These are phyloP conservation scores for Arachis stenosperma DNA, from an alignment of 306 rosid species.

Conservation along the genomic window DNA sequence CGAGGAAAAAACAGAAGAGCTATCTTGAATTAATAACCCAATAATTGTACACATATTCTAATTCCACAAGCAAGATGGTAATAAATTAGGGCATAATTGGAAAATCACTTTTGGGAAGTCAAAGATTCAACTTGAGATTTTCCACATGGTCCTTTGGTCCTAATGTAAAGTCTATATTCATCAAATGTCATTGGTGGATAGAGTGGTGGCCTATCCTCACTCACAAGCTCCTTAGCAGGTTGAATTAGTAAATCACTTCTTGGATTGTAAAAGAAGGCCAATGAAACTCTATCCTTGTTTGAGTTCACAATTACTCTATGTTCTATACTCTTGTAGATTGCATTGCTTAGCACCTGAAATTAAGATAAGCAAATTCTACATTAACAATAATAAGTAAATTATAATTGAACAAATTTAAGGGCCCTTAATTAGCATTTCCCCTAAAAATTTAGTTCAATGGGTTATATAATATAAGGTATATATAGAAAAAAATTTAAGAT, in stretches of 20 bases:
- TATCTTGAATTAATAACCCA: not conserved
- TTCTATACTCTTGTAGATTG: slow-evolving; percentile 79
- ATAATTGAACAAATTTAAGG: too few relatives aligned
- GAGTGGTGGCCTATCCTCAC: slow-evolving; percentile 58
- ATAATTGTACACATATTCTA: not conserved
- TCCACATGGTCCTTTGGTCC: slow-evolving; percentile 75
- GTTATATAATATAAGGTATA: too few relatives aligned
- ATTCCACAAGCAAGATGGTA: not conserved
- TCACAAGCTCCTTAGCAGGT: slow-evolving; percentile 67
- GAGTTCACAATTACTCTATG: slow-evolving; percentile 86
- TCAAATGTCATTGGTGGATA: slow-evolving; percentile 71
- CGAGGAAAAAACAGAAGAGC: not conserved
- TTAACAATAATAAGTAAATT: not conserved
- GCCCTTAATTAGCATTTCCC: too few relatives aligned
- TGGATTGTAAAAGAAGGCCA: slow-evolving; percentile 88
- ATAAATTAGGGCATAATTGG: slow-evolving; percentile 16
- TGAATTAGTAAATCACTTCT: slow-evolving; percentile 60
- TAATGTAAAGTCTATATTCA: slow-evolving; percentile 69
- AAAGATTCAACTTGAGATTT: slow-evolving; percentile 72
- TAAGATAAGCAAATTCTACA: not conserved
- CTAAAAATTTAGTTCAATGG: too few relatives aligned
- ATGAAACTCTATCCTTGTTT: slow-evolving; percentile 63
- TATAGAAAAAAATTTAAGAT: too few relatives aligned
- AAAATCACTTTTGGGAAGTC: slow-evolving; percentile 36
- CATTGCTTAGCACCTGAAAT: slow-evolving; percentile 74